These are phyloP conservation scores for Aspergillus coremiiformis DNA, from an alignment of 495 filamentous ascomycete genomes.

Conservation along the genomic window DNA sequence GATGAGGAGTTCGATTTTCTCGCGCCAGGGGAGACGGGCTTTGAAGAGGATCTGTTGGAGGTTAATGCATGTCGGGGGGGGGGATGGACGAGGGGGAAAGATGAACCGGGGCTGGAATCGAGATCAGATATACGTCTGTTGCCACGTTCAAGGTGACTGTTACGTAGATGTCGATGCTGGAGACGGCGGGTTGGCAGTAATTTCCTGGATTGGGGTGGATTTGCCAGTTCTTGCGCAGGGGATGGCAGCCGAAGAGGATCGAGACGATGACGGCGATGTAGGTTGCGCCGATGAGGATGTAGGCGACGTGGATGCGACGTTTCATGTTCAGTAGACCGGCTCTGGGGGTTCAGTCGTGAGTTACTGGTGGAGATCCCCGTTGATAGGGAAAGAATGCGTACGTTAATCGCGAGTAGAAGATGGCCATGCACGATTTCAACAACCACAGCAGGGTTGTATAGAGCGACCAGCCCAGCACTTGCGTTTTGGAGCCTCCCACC, in stretches of 20 bases:
- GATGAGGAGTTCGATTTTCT: conserved; percentile 47
- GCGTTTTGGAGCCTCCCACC: conserved; percentile 50
- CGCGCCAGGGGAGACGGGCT: conserved; percentile 40
- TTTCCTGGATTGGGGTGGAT: conserved; percentile 51
- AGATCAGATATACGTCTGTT: conserved; percentile 50
- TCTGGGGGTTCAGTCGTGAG: conserved; percentile 18
- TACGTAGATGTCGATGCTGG: conserved; percentile 40
- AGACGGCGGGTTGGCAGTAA: conserved; percentile 42
- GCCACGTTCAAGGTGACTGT: conserved; percentile 45
- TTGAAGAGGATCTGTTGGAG: conserved; percentile 53
- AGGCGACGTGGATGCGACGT: conserved; percentile 46
- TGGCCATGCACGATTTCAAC: conserved; percentile 51
- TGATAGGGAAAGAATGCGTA: conserved; percentile 18
- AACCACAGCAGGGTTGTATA: conserved; percentile 52
- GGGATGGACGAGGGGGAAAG: conserved; percentile 4
- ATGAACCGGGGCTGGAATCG: conserved; percentile 46
- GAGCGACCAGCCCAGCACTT: conserved; percentile 51
- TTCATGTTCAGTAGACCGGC: conserved; percentile 43
- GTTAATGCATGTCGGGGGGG: no score
- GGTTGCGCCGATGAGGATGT: conserved; percentile 41
- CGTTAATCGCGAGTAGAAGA: conserved; percentile 58
- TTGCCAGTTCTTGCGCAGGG: conserved; percentile 51
- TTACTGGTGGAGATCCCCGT: background rate
- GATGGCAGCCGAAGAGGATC: conserved; percentile 47
- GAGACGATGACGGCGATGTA: conserved; percentile 48